Evolutionary conservation across 208 protist genomes (phyloP), one percentile per base, ranked within the genome.

Genomic region (Leishmania amazonensis): DNA sequence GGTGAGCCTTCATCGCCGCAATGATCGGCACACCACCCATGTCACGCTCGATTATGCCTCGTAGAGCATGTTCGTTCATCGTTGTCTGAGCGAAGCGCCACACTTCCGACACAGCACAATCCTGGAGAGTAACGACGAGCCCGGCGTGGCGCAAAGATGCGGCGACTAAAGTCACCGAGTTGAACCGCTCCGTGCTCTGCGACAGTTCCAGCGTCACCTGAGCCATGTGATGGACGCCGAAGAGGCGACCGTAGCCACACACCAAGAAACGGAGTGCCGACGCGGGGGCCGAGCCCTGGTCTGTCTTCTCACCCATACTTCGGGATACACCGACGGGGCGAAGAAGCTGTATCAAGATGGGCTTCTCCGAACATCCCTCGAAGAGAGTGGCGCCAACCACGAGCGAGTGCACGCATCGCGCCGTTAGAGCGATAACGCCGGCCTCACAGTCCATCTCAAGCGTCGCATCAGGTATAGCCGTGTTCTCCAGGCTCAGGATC

Each of bases 1-100:
- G 89, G 40, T 94, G 86, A 4, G 89, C 83, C 47, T 88, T 57
- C 19, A 97, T 58, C 0, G 86, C 67, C 28, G 82, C 68, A 11
- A 97, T 87, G 54, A 97, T 83, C 2, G 92, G 91, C 3, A 86
- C 80, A 13, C 51, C 38, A 21, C 84, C 68, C 21, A 97, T 77
- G 42, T 85, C 49, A 17, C 86, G 74, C 42, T 72, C 58, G 31
- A 97, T 81, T 1, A 90, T 74, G 53, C 38, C 1, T 38, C 83
- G 74, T 9, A 86, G 28, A 15, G 64, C 74, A 24, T 24, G 9
- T 38, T 86, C 83, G 38, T 86, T 76, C 11, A 86, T n/a, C 3
- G 75, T 80, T 8, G 80, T 60, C 78, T 86, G 83, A 17, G 75
- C 78, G 42, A 83, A 86, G 45, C 83, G 83, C 83, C 83, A 86